A percentile compares a stretch with the other conserved stretches of the same genome.
phyloP scores from a whole-genome alignment of 139 green algal species.

The Chara braunii region DNA sequence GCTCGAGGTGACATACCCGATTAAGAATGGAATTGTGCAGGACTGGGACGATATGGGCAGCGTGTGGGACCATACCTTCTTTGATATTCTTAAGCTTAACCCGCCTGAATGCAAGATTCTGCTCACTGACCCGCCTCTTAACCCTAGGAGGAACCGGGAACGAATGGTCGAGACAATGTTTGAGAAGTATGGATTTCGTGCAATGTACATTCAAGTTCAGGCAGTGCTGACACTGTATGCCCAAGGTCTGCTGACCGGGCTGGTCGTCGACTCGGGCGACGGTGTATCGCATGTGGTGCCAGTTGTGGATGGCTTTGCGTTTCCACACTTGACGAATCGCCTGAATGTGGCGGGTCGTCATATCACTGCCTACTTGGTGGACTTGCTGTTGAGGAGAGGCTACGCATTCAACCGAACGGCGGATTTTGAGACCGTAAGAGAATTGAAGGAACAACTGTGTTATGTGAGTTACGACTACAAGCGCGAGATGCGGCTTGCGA shows the following conservation, averaged over 20 bases:
- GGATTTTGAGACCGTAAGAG: conserved; percentile 59
- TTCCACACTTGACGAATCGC: conserved; percentile 61
- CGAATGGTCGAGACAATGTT: conserved; percentile 66
- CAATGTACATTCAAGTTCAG: conserved; percentile 64
- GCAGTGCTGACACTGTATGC: conserved; percentile 75
- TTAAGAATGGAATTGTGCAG: conserved; percentile 65
- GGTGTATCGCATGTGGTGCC: conserved; percentile 68
- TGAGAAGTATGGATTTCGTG: conserved; percentile 58
- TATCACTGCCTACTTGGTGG: conserved; percentile 61
- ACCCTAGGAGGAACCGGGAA: conserved; percentile 49
- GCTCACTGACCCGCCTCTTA: conserved; percentile 64
- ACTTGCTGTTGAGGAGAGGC: conserved; percentile 62
- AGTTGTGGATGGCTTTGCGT: conserved; percentile 69
- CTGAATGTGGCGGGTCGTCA: conserved; percentile 68
- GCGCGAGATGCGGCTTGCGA: conserved; percentile 51
- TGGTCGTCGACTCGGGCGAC: conserved; percentile 73
- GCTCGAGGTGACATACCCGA: conserved; percentile 60
- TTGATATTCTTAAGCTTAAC: conserved; percentile 38
- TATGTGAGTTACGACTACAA: conserved; percentile 53
- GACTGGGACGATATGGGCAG: conserved; percentile 63
- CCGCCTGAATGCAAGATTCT: conserved; percentile 51
- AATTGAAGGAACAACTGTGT: conserved; percentile 69
- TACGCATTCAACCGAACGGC: conserved; percentile 54
- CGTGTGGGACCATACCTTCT: conserved; percentile 61
- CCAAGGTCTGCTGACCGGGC: conserved; percentile 66